Conservation (phyloP, 2,329 filamentous ascomycete species). For the Aspergillus proliferans region DNA sequence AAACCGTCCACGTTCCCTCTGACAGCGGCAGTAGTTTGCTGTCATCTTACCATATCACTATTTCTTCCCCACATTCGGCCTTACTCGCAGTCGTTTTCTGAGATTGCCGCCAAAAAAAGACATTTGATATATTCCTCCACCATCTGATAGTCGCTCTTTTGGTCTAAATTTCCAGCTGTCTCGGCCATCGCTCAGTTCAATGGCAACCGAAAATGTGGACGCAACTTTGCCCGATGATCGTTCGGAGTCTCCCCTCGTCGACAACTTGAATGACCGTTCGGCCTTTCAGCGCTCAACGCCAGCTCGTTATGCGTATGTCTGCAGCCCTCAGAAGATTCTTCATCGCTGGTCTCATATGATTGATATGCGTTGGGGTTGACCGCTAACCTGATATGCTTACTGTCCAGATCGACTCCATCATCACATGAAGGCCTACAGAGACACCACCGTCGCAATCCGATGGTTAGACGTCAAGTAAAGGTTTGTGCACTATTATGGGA, state of each 20-base stretch:
- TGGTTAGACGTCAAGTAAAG: constrained; percentile 58
- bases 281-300: constrained; percentile 11
- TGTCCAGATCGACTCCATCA: constrained; percentile 49
- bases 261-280: constrained; percentile 7
- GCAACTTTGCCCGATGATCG: constrained; percentile 12
- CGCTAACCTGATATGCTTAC: not conserved
- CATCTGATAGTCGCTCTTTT: not conserved
- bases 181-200: constrained; percentile 10
- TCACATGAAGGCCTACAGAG: constrained; percentile 56
- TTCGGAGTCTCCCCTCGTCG: constrained; percentile 5
- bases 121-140: not conserved
- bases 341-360: too few relatives aligned
- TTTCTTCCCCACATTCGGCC: constrained; percentile 16
- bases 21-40: not conserved
- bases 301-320: constrained; percentile 23
- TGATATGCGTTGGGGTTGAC: not conserved
- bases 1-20: not conserved
- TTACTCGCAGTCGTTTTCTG: constrained; percentile 12
- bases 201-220: constrained; percentile 17
- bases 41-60: constrained; percentile 1
- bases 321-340: too few relatives aligned
- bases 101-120: not conserved
- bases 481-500: constrained; percentile 27
- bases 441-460: constrained; percentile 58
- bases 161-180: not conserved